These are phyloP conservation scores for Pseudogymnoascus sp. DNA, from an alignment of 2,329 filamentous ascomycete genomes.

Conservation along the genomic window DNA sequence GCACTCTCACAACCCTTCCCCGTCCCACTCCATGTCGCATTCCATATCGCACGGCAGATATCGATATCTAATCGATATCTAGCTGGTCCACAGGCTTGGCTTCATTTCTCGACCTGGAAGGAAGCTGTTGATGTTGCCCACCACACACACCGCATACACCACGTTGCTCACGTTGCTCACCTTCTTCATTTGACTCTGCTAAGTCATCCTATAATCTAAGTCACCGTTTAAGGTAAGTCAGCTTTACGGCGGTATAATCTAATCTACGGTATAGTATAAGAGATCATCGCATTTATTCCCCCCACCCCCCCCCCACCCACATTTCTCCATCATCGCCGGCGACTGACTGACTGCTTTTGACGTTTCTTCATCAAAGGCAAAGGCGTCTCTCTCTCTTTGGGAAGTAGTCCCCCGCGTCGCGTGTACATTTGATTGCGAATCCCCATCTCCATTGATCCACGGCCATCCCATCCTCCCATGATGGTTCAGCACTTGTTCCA, in stretches of 20 bases:
- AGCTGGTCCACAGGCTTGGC: not conserved
- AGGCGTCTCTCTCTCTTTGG: not conserved
- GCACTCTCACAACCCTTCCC: too few species aligned
- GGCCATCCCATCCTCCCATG: not conserved
- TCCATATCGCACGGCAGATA: not conserved
- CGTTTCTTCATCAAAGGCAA: not conserved
- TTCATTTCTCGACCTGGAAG: not conserved
- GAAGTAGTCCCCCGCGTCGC: not conserved
- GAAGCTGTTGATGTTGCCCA: not conserved
- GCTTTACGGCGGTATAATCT: too few species aligned
- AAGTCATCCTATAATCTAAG: not conserved
- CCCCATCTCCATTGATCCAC: not conserved
- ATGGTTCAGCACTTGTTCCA: not conserved
- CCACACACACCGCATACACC: too few species aligned
- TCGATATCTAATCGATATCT: not conserved
- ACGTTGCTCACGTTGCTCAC: not conserved
- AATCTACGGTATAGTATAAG: not conserved
- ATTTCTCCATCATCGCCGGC: not conserved
- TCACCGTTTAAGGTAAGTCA: not conserved
- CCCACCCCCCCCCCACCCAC: not conserved
- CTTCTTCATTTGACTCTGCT: not conserved
- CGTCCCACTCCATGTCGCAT: not conserved
- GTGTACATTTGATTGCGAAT: not conserved
- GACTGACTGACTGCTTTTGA: not conserved
- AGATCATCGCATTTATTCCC: not conserved